Base-by-base conservation (phyloP, 495 filamentous ascomycete species). In the Hyaloscypha hepaticicola region DNA sequence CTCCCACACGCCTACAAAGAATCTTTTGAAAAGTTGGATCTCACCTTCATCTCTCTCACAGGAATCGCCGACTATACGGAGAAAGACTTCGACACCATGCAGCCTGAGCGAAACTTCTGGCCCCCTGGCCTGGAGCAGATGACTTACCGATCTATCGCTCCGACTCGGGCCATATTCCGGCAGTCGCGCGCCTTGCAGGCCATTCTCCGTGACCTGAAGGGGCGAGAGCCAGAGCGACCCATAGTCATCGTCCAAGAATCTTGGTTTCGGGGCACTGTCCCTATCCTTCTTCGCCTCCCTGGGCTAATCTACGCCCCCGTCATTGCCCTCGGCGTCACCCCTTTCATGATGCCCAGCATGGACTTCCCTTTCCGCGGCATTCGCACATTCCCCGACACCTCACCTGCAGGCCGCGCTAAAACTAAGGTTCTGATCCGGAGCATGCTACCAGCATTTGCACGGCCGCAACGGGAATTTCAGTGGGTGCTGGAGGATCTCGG, bases 281-380 rank as follows among this genome's bases (percentile, higher is more conserved):
- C 56, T 9, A 58, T 58, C 7, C 31, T 25, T 2, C 19, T 34
- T n/a, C 27, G 56, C 33, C 9, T 31, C n/a, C 14, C n/a, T 3
- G 56, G 31, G 3, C 19, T 58, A 26, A 22, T 21, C 19, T 31
- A 28, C n/a, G 33, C 26, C 3, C 27, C 56, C 0, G 33, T 31
- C 14, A 58, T 58, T 5, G 56, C 25, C 31, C 56, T 58, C 1
- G 56, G 56, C 21, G 33, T 58, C 16, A 45, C 33, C 21, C 56
- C 56, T 5, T n/a, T 58, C 27, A 31, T 45, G 16, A n/a, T 58
- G 21, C 11, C n/a, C n/a, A 58, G 56, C 25, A 27, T 41, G 2
- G 56, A 58, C 25, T 24, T 24, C 21, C 27, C 56, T 6, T 19
- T 21, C 12, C 0, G 41, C 33, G 56, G 56, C 0, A 14, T 31